phyloP scores from a whole-genome alignment of 371 early-diverging fungal genomes.

The Fennellomyces sp. region DNA sequence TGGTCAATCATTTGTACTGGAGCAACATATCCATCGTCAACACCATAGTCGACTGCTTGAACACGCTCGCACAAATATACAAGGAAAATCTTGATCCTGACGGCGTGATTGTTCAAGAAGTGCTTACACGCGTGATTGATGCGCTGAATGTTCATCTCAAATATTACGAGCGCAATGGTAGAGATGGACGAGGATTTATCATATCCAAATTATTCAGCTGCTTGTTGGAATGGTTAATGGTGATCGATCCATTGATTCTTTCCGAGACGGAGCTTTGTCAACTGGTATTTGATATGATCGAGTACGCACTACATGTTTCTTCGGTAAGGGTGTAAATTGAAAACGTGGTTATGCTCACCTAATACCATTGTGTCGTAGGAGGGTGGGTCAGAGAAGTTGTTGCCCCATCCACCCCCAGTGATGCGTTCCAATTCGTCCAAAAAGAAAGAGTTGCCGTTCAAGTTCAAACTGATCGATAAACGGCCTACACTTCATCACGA shows the following conservation, averaged over 20 bases:
- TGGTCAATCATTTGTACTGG: constrained; percentile 76
- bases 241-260: constrained; percentile 59
- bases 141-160: constrained; percentile 73
- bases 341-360: not conserved
- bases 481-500: constrained; percentile 37
- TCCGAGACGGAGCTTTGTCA: constrained; percentile 66
- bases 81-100: constrained; percentile 57
- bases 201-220: constrained; percentile 73
- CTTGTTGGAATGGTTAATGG: constrained; percentile 81
- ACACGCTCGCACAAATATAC: constrained; percentile 65
- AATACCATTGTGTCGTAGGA: constrained; percentile 7
- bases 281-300: constrained; percentile 76
- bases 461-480: constrained; percentile 47
- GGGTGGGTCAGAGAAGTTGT: constrained; percentile 57
- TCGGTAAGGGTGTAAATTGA: constrained; percentile 16
- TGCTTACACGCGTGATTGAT: constrained; percentile 68
- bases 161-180: constrained; percentile 47
- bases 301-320: constrained; percentile 54
- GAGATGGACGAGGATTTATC: constrained; percentile 53
- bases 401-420: constrained; percentile 43
- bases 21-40: constrained; percentile 62
- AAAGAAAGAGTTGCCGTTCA: constrained; percentile 44
- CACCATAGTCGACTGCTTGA: constrained; percentile 71
- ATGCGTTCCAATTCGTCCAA: constrained; percentile 14
- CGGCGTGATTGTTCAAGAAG: constrained; percentile 62